Conservation (phyloP, 768 basidiomycete species). For the Psilocybe azurescens region DNA sequence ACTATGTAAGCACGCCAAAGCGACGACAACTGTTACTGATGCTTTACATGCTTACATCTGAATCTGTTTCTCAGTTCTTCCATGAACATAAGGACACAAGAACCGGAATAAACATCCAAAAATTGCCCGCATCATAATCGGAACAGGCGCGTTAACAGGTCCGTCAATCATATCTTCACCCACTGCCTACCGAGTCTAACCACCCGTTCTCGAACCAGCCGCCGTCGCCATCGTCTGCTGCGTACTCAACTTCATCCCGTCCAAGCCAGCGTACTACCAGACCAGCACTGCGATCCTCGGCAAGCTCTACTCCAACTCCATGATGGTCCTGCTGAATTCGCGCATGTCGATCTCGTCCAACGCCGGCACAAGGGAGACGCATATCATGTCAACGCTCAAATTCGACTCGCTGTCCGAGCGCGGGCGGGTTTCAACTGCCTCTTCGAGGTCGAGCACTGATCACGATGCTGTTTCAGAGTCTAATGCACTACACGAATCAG, state of each 20-base stretch:
- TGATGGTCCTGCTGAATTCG: slow-evolving; percentile 8
- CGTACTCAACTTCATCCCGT: slow-evolving; percentile 4
- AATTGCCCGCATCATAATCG: background rate
- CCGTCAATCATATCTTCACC: background rate
- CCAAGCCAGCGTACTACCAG: slow-evolving; percentile 13
- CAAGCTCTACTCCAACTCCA: slow-evolving; percentile 15
- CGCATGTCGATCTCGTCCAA: background rate
- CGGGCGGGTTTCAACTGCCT: too few relatives aligned
- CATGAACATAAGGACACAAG: background rate
- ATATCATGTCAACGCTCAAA: background rate
- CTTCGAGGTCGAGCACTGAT: too few relatives aligned
- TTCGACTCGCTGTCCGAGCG: background rate
- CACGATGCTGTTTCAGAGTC: too few relatives aligned
- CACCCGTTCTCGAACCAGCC: background rate
- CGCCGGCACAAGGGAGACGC: background rate
- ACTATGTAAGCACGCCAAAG: background rate
- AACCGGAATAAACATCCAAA: background rate
- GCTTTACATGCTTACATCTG: too few relatives aligned
- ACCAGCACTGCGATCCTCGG: slow-evolving; percentile 3
- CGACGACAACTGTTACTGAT: too few relatives aligned
- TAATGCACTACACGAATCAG: too few relatives aligned
- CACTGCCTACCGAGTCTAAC: background rate
- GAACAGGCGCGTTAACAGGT: slow-evolving; percentile 7
- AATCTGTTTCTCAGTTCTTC: background rate
- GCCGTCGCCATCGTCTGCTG: background rate